Evolutionary conservation across 2,329 filamentous ascomycete genomes (phyloP), one percentile per base, ranked within the genome.

Genomic region (Colletotrichum neosansevieriae): DNA sequence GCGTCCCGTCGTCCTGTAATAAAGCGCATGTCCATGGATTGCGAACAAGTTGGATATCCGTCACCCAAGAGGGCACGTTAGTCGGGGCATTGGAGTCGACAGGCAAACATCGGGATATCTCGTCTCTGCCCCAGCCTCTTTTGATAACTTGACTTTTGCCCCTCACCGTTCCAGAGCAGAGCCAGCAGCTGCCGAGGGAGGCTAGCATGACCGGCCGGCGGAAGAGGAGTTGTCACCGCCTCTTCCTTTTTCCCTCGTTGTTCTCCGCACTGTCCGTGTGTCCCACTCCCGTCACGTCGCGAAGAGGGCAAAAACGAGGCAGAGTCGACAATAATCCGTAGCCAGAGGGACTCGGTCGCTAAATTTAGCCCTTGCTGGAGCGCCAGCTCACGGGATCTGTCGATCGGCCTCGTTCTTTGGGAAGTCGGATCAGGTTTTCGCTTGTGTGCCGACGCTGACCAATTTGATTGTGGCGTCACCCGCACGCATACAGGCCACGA

Each of bases 241-340:
- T 68, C 65, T 68, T 65, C 24, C 47, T 63, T 51, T 57, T 44
- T 9, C 38, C 24, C 51, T 51, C 34, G 34, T 15, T 49, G 42
- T 65, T 65, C 65, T 69, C 60, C 68, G 68, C 65, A 70, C 65
- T 61, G 65, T 53, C 59, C 58, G 54, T 69, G 58, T 70, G 67
- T 70, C 47, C 63, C 67, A 69, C 67, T 69, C 32, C 58, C 50
- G 47, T 58, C 56, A 44, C 56, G 58, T 29, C 6, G 59, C 58
- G 54, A 63, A 21, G 58, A 50, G 36, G 53, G 61, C 63, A 40
- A 47, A 65, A 60, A 56, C 38, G 40, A 58, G 56, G 65, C 53
- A 51, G 51, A 32, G 53, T 65, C 40, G 54, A 65, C 54, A 65
- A 42, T 60, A 45, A 42, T 51, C 61, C 29, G 40, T 34, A 56